These are phyloP conservation scores for Neurospora sublineolata DNA, from an alignment of 495 filamentous ascomycete genomes.

Conservation along the genomic window DNA sequence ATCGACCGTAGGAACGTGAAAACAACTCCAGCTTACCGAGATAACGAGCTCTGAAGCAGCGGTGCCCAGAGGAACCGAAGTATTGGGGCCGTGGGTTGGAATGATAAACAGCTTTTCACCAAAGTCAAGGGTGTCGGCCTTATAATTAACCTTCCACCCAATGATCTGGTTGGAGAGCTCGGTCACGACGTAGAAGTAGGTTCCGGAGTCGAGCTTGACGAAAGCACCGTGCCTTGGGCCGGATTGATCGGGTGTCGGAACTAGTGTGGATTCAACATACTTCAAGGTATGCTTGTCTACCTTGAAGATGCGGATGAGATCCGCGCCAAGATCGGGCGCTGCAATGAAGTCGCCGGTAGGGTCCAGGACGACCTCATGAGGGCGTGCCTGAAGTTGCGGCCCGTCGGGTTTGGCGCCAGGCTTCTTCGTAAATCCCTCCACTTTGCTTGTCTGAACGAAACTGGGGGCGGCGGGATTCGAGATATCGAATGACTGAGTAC, in stretches of 20 bases:
- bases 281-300: conserved; percentile 33
- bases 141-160: conserved; percentile 48
- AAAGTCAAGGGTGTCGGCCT: conserved; percentile 33
- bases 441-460: too few relatives aligned
- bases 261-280: conserved; percentile 22
- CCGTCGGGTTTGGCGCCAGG: too few relatives aligned
- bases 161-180: conserved; percentile 51
- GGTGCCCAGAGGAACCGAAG: neutral
- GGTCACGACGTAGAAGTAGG: conserved; percentile 49
- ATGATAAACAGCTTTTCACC: conserved; percentile 25
- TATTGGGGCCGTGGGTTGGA: conserved; percentile 34
- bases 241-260: conserved; percentile 33
- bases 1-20: neutral
- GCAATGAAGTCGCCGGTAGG: conserved; percentile 54
- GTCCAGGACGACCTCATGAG: conserved; percentile 52
- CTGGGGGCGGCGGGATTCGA: conserved; percentile 18
- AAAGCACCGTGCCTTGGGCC: conserved; percentile 64
- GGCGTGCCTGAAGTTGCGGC: conserved; percentile 11
- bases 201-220: conserved; percentile 31
- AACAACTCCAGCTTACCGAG: conserved; percentile 34
- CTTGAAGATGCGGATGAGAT: conserved; percentile 53
- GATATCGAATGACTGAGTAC: conserved; percentile 15
- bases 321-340: conserved; percentile 60
- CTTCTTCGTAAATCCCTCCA: too few relatives aligned
- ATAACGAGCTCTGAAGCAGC: conserved; percentile 43